phyloP scores from a whole-genome alignment of 2,329 filamentous ascomycete genomes.

The Pleomassaria siparia region DNA sequence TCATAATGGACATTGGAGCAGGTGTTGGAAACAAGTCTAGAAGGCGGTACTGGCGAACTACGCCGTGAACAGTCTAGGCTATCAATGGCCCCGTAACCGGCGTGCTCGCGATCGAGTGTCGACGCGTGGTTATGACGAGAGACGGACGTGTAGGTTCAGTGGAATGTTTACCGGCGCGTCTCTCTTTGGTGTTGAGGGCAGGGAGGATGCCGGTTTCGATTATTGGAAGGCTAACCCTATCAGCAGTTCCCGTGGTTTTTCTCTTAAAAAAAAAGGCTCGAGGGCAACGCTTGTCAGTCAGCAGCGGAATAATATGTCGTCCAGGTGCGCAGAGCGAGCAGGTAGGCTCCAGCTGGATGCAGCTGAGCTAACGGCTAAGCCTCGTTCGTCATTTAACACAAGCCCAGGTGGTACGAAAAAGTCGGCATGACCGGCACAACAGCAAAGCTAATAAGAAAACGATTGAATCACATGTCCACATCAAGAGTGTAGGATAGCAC shows the following conservation, averaged over 20 bases:
- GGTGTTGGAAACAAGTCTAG: neutral
- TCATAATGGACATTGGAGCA: slow-evolving; percentile 25
- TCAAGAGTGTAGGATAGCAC: too few species aligned
- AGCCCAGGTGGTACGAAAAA: too few species aligned
- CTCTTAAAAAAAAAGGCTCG: neutral
- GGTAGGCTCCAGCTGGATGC: neutral
- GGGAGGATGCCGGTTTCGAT: too few species aligned
- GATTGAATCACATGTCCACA: too few species aligned
- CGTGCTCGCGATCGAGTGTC: neutral
- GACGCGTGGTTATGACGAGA: slow-evolving; percentile 17
- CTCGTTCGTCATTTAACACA: slow-evolving; percentile 10
- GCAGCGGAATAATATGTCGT: neutral
- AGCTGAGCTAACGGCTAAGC: slow-evolving; percentile 6
- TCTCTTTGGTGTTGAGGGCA: slow-evolving; percentile 4
- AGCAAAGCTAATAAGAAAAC: too few species aligned
- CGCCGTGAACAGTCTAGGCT: neutral
- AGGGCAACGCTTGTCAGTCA: slow-evolving; percentile 2
- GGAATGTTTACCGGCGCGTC: slow-evolving; percentile 9
- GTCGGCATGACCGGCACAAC: too few species aligned
- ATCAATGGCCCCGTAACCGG: slow-evolving; percentile 3
- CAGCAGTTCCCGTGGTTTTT: neutral
- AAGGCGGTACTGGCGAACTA: slow-evolving; percentile 3
- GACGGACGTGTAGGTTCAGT: neutral
- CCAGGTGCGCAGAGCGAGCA: neutral
- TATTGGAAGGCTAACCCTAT: slow-evolving; percentile 1